phyloP scores from a whole-genome alignment of 1,284 basidiomycete species.

The Tranzscheliella williamsii region DNA sequence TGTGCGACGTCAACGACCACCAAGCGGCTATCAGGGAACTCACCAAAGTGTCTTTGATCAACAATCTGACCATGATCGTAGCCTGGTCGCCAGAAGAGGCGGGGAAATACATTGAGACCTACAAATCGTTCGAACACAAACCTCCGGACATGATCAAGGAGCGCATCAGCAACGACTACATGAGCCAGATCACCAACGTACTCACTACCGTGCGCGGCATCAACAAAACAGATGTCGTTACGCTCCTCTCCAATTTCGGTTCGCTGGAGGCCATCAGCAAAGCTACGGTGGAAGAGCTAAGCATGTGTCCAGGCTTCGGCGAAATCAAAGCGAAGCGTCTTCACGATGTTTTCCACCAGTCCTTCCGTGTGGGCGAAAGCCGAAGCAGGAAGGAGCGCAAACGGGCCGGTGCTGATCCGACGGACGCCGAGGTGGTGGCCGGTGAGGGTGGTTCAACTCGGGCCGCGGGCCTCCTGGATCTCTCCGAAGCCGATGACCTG shows the following conservation, averaged over 20 bases:
- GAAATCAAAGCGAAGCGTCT: constrained; percentile 82
- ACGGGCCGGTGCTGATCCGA: constrained; percentile 59
- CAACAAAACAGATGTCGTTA: constrained; percentile 96
- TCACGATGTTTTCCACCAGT: constrained; percentile 65
- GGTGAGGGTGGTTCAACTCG: neutral
- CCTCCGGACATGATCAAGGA: constrained; percentile 93
- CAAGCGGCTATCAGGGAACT: constrained; percentile 86
- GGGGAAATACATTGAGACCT: constrained; percentile 84
- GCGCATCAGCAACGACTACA: constrained; percentile 83
- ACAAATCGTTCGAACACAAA: constrained; percentile 91
- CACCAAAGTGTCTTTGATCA: constrained; percentile 78
- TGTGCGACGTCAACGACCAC: constrained; percentile 91
- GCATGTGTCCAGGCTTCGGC: constrained; percentile 87
- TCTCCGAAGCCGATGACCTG: neutral
- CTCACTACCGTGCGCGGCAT: constrained; percentile 89
- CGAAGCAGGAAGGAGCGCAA: constrained; percentile 76
- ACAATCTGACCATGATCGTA: constrained; percentile 87
- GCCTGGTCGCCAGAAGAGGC: constrained; percentile 89
- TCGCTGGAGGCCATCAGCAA: constrained; percentile 12
- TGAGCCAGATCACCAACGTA: constrained; percentile 77
- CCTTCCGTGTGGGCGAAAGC: constrained; percentile 66
- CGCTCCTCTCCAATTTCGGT: constrained; percentile 67
- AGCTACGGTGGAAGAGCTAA: constrained; percentile 70
- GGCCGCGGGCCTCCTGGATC: neutral
- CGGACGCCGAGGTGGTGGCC: neutral